A percentile compares a stretch with the other conserved stretches of the same genome.
Evolutionary conservation across 768 basidiomycete species (phyloP).

Genomic region (Trametes coccinea): DNA sequence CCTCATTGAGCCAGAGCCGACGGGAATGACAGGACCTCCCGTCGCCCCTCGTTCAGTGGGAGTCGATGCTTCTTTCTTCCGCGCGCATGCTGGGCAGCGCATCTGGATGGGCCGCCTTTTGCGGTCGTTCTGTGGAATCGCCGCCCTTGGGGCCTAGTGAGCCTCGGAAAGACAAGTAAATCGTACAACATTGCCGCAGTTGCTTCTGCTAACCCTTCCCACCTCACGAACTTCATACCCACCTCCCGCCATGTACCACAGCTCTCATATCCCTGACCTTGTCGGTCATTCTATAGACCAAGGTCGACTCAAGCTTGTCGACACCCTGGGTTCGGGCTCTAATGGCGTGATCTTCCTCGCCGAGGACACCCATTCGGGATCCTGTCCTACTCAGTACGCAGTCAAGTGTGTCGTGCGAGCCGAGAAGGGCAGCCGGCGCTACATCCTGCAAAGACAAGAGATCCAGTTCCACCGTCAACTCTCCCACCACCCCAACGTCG

Average conservation of each 20-base stretch:
- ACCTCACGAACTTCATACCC: not conserved
- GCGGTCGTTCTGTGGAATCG: not conserved
- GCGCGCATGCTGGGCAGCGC: not conserved
- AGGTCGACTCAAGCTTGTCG: conserved; percentile 26
- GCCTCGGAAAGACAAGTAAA: not conserved
- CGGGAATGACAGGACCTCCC: conserved; percentile 1
- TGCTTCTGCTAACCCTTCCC: not conserved
- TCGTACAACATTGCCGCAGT: conserved; percentile 1
- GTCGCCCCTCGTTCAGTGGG: conserved; percentile 1
- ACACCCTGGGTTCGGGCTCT: conserved; percentile 28
- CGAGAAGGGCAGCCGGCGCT: conserved; percentile 11
- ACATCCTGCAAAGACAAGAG: conserved; percentile 59
- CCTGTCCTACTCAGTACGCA: conserved; percentile 22
- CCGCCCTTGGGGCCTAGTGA: not conserved
- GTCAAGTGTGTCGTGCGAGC: conserved; percentile 31
- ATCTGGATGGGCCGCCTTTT: conserved; percentile 6
- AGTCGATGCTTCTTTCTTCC: conserved; percentile 8
- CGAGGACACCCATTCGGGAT: conserved; percentile 13
- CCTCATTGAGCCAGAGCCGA: conserved; percentile 6
- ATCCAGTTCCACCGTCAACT: conserved; percentile 57
- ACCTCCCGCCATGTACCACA: conserved; percentile 12
- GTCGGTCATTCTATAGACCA: conserved; percentile 27
- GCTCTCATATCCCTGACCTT: conserved; percentile 20
- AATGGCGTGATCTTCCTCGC: conserved; percentile 32
- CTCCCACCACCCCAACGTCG: conserved; percentile 60